Base-by-base conservation (phyloP, 179 eudicot genomes). In the Nepenthes alata region DNA sequence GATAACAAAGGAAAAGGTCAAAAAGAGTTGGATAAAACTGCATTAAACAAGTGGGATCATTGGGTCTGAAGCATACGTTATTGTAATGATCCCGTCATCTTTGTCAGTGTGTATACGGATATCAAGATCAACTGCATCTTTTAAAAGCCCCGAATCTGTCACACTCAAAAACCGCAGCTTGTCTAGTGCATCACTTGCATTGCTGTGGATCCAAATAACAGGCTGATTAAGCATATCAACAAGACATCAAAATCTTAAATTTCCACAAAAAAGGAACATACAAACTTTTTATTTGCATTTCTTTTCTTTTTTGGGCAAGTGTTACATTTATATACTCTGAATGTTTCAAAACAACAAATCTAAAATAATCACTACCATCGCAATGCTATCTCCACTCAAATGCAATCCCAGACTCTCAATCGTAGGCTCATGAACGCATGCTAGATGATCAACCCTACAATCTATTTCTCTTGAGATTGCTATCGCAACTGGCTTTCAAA, bases 111-210 rank as follows among this genome's bases (percentile, higher is more conserved):
- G 88, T 67, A 93, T 87, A 34, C 93, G 96, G 55, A 93, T 86
- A 69, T 93, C 98, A 69, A 93, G 93, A 65, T 86, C 93, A 72
- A 54, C 74, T 14, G 67, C 74, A 59, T 83, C 95, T 76, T 89
- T 83, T 55, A 83, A 52, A 68, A 93, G 88, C 41, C 72, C 78
- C 5, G 84, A 82, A 35, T 93, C 82, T 4, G 95, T 93, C 64
- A 93, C 98, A 72, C 91, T 81, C 37, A 93, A 88, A 74, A 86
- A 93, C 63, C 98, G 82, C 78, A 93, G 71, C 87, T 93, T 93
- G 82, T 93, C 98, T 76, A 93, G 65, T 45, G 98, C 98, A 79
- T 91, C 98, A 68, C 98, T 91, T 67, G 98, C 98, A 83, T 93
- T 93, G 81, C 98, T 93, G 51, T 8, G 12, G 54, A 65, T 9